These are phyloP conservation scores for Friedmanniomyces simplex DNA, from an alignment of 495 filamentous ascomycete species.

Conservation along the genomic window DNA sequence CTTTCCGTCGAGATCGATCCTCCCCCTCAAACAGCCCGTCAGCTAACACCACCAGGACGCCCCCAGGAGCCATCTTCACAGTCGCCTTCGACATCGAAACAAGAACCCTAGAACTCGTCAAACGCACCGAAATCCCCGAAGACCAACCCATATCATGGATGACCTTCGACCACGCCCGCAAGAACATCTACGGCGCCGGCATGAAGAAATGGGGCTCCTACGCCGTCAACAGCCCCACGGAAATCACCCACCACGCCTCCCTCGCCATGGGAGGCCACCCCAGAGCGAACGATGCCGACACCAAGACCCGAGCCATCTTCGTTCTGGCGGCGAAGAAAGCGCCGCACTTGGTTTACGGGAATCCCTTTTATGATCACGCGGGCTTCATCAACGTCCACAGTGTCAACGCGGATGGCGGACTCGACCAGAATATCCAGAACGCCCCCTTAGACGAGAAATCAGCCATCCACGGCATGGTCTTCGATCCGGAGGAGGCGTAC, in stretches of 20 bases:
- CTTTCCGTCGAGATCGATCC: too few species aligned
- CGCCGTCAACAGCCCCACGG: slow-evolving; percentile 61
- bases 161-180: slow-evolving; percentile 71
- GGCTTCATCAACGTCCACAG: slow-evolving; percentile 71
- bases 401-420: slow-evolving; percentile 48
- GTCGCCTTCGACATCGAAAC: slow-evolving; percentile 72
- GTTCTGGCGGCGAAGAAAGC: slow-evolving; percentile 64
- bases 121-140: slow-evolving; percentile 66
- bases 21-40: too few species aligned
- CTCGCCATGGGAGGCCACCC: slow-evolving; percentile 57
- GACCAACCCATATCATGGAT: slow-evolving; percentile 87
- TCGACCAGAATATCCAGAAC: slow-evolving; percentile 65
- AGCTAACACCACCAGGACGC: slow-evolving; percentile 44
- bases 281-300: slow-evolving; percentile 52
- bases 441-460: slow-evolving; percentile 63
- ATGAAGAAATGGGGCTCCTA: slow-evolving; percentile 88
- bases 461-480: slow-evolving; percentile 82
- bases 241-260: slow-evolving; percentile 65
- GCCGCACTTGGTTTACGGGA: slow-evolving; percentile 72
- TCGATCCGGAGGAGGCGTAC: slow-evolving; percentile 72
- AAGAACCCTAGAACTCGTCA: slow-evolving; percentile 56
- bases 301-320: slow-evolving; percentile 80
- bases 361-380: slow-evolving; percentile 78
- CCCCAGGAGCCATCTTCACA: slow-evolving; percentile 75
- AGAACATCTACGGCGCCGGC: slow-evolving; percentile 73